Evolutionary conservation across 169 alveolate species (phyloP).

Genomic region (Babesia ovis): DNA sequence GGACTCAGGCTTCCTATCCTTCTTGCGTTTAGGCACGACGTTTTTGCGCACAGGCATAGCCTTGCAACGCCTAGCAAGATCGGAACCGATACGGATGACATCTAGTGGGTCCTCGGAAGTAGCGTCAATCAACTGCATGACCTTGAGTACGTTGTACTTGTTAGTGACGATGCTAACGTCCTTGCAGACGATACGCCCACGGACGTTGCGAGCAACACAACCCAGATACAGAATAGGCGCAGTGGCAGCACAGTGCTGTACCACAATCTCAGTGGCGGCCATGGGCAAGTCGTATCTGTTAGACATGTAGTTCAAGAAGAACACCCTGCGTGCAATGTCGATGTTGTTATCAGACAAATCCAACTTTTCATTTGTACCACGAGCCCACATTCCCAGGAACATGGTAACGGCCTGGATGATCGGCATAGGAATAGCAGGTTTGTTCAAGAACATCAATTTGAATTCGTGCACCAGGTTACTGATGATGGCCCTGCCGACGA

Average conservation of each 20-base stretch:
- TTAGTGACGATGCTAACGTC: slow-evolving; percentile 37
- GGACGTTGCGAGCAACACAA: slow-evolving; percentile 16
- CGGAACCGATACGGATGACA: slow-evolving; percentile 69
- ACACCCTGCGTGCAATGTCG: slow-evolving; percentile 43
- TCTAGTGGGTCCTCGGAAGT: slow-evolving; percentile 74
- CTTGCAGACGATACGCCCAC: slow-evolving; percentile 45
- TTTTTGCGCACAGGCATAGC: slow-evolving; percentile 27
- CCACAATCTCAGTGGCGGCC: slow-evolving; percentile 52
- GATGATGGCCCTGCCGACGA: slow-evolving; percentile 21
- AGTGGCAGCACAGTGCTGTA: slow-evolving; percentile 32
- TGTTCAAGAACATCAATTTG: slow-evolving; percentile 46
- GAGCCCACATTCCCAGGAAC: slow-evolving; percentile 64
- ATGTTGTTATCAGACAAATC: slow-evolving; percentile 28
- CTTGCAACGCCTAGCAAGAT: slow-evolving; percentile 70
- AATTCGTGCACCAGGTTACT: slow-evolving; percentile 39
- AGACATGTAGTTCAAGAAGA: slow-evolving; percentile 55
- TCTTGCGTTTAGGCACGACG: not conserved
- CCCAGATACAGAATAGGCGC: slow-evolving; percentile 53
- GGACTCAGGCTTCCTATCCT: not conserved
- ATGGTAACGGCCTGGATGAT: slow-evolving; percentile 54
- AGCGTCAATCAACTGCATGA: slow-evolving; percentile 64
- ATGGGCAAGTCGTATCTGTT: slow-evolving; percentile 38
- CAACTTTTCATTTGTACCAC: slow-evolving; percentile 16
- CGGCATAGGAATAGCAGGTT: slow-evolving; percentile 66
- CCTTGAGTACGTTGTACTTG: slow-evolving; percentile 39